phyloP scores from a whole-genome alignment of 768 basidiomycete genomes.

The Steccherinum ochraceum region DNA sequence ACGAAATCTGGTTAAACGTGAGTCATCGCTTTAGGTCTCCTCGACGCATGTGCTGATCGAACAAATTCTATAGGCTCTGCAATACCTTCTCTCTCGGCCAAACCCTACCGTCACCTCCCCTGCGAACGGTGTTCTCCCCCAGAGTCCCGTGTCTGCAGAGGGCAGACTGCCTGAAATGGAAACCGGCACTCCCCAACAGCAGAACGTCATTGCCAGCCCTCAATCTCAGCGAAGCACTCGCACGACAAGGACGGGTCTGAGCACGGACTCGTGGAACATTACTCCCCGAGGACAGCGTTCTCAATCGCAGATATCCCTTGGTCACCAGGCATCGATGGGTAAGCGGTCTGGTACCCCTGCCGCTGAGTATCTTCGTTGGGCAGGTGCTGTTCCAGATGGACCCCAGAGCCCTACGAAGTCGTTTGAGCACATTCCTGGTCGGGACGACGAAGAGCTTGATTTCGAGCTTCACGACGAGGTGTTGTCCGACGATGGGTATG shows the following conservation, averaged over 20 bases:
- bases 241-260: conserved; percentile 38
- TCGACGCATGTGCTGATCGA: conserved; percentile 10
- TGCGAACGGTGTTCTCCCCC: conserved; percentile 13
- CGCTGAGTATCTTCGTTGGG: conserved; percentile 82
- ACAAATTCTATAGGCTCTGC: conserved; percentile 72
- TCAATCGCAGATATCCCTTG: conserved; percentile 64
- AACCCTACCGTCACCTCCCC: conserved; percentile 23
- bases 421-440: conserved; percentile 26
- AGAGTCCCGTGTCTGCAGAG: conserved; percentile 23
- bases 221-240: conserved; percentile 69
- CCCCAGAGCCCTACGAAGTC: conserved; percentile 73
- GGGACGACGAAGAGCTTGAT: conserved; percentile 62
- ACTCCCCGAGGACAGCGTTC: conserved; percentile 76
- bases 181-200: conserved; percentile 38
- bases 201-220: conserved; percentile 49
- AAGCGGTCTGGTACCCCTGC: conserved; percentile 91
- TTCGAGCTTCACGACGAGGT: conserved; percentile 79
- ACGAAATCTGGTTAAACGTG: conserved; percentile 95
- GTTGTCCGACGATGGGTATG: conserved; percentile 73
- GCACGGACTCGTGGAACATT: conserved; percentile 62
- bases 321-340: conserved; percentile 57
- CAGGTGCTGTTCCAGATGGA: conserved; percentile 51
- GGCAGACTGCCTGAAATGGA: conserved; percentile 35
- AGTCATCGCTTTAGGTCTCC: conserved; percentile 20
- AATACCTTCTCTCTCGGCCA: conserved; percentile 83